Conservation (phyloP, 129 eudicot species). For the Sambucus nigra region DNA sequence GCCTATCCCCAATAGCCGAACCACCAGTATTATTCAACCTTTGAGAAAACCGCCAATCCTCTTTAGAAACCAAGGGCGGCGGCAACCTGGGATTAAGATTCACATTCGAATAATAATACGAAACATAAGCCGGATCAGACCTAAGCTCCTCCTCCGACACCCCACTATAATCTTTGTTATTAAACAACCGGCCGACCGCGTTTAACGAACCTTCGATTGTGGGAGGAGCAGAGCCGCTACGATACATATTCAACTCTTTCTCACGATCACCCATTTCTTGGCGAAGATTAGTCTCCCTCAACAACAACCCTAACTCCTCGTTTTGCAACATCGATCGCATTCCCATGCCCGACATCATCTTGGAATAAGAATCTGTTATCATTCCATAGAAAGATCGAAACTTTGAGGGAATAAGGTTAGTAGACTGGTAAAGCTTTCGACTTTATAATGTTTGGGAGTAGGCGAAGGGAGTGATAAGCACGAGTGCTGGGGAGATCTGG, state of each 20-base stretch:
- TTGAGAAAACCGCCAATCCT: constrained; percentile 90
- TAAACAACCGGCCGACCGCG: constrained; percentile 57
- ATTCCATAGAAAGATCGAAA: constrained; percentile 20
- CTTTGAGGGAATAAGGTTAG: too few species aligned
- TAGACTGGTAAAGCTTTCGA: too few species aligned
- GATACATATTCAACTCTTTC: constrained; percentile 48
- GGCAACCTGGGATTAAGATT: constrained; percentile 89
- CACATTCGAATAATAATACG: constrained; percentile 75
- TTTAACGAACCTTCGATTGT: constrained; percentile 74
- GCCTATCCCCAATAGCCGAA: constrained; percentile 69
- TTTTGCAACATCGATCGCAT: constrained; percentile 47
- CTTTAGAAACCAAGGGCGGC: constrained; percentile 83
- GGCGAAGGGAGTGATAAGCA: constrained; percentile 43
- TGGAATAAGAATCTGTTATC: constrained; percentile 60
- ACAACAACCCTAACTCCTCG: constrained; percentile 56
- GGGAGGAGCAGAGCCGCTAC: constrained; percentile 95
- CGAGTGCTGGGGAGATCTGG: constrained; percentile 17
- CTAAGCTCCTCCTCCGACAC: constrained; percentile 74
- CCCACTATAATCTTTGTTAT: constrained; percentile 24
- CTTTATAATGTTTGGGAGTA: too few species aligned
- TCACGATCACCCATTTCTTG: constrained; percentile 50
- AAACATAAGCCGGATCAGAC: constrained; percentile 84
- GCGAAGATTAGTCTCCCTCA: constrained; percentile 42
- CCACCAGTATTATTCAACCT: constrained; percentile 38
- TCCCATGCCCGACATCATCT: constrained; percentile 60